phyloP scores from a whole-genome alignment of 139 green algal species.

The Pleodorina starrii region DNA sequence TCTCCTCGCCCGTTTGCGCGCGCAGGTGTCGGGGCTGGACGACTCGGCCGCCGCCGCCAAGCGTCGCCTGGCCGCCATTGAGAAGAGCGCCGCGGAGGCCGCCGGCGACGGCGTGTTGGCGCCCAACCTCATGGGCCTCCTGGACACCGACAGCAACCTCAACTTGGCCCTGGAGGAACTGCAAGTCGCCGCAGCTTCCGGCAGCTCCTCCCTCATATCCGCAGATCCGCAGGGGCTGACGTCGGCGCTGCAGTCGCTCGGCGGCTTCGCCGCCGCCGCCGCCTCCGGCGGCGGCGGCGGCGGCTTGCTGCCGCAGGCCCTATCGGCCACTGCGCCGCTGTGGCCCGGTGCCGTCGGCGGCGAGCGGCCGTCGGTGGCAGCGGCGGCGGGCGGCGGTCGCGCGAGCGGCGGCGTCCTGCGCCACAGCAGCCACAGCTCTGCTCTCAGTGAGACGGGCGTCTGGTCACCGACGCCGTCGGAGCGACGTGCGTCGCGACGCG shows the following conservation, averaged over 20 bases:
- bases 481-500: neutral
- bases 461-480: neutral
- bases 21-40: neutral
- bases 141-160: conserved; percentile 4
- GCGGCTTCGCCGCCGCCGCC: neutral
- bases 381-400: too few species aligned
- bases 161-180: neutral
- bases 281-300: neutral
- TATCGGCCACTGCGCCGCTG: too few species aligned
- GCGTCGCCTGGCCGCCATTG: conserved; percentile 32
- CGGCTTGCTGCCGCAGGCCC: too few species aligned
- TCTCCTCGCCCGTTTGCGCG: too few species aligned
- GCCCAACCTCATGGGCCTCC: conserved; percentile 11
- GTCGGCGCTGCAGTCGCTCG: conserved; percentile 4
- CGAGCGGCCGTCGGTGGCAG: neutral
- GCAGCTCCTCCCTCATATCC: neutral
- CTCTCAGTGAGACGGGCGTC: neutral
- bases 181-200: neutral
- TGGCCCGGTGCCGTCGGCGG: neutral
- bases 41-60: neutral
- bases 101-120: conserved; percentile 33
- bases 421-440: neutral
- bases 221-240: neutral
- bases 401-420: neutral
- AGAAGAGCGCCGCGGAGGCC: conserved; percentile 15